Evolutionary conservation across 2,329 filamentous ascomycete genomes (phyloP).

Genomic region (Phyllosticta paracitricarpa): DNA sequence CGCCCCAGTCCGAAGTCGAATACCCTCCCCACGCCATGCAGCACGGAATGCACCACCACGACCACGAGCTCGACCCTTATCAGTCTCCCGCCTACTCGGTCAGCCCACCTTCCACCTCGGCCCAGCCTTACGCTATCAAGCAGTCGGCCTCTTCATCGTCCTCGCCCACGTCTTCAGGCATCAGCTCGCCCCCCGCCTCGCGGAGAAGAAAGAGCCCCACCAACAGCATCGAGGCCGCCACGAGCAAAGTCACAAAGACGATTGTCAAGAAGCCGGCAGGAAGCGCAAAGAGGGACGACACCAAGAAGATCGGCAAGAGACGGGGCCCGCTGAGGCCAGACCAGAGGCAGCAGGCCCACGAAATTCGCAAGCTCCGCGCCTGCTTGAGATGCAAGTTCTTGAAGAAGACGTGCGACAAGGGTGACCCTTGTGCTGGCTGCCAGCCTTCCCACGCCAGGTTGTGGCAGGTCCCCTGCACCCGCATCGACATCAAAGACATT

Average conservation of each 20-base stretch:
- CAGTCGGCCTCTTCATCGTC: constrained; percentile 46
- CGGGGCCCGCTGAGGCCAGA: constrained; percentile 85
- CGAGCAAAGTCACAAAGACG: constrained; percentile 65
- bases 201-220: constrained; percentile 66
- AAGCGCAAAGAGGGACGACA: constrained; percentile 66
- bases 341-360: constrained; percentile 90
- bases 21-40: constrained; percentile 38
- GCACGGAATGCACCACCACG: constrained; percentile 31
- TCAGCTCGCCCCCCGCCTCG: constrained; percentile 48
- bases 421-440: constrained; percentile 89
- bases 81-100: constrained; percentile 36
- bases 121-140: constrained; percentile 61
- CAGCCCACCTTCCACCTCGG: constrained; percentile 58
- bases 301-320: constrained; percentile 89
- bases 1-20: constrained; percentile 70
- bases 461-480: constrained; percentile 96
- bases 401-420: constrained; percentile 98
- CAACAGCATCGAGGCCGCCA: constrained; percentile 48
- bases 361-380: constrained; percentile 89
- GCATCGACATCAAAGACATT: constrained; percentile 98
- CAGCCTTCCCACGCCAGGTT: constrained; percentile 90
- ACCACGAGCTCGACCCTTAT: constrained; percentile 17
- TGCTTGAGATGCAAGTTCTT: constrained; percentile 96
- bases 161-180: constrained; percentile 47
- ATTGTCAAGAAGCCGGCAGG: constrained; percentile 66